Evolutionary conservation across 169 alveolate species (phyloP).

Genomic region (Toxoplasma gondii): DNA sequence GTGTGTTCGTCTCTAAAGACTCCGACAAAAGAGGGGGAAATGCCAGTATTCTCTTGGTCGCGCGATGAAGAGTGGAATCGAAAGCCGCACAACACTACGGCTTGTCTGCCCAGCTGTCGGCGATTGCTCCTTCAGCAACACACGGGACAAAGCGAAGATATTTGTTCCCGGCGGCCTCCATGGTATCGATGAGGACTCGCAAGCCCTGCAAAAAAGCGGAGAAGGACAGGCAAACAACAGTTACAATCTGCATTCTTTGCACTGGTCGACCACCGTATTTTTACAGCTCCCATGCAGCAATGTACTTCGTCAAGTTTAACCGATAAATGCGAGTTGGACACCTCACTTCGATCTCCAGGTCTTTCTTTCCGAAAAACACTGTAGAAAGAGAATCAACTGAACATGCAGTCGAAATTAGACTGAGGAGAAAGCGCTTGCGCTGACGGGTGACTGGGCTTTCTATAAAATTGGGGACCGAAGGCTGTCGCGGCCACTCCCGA

Average conservation of each 20-base stretch:
- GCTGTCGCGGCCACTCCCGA: too few relatives aligned
- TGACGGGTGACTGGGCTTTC: too few relatives aligned
- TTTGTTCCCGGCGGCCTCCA: slow-evolving; percentile 84
- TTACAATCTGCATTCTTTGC: too few relatives aligned
- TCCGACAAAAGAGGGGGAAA: too few relatives aligned
- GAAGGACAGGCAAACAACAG: not conserved
- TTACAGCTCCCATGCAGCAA: not conserved
- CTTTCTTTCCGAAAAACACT: too few relatives aligned
- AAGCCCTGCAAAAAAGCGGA: slow-evolving; percentile 67
- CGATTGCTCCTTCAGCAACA: slow-evolving; percentile 85
- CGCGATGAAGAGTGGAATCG: too few relatives aligned
- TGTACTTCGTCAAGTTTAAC: not conserved
- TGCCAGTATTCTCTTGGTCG: too few relatives aligned
- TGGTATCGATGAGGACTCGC: slow-evolving; percentile 75
- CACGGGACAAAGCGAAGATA: slow-evolving; percentile 83
- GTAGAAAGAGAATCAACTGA: too few relatives aligned
- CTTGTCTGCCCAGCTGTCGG: slow-evolving; percentile 87
- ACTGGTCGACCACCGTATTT: not conserved
- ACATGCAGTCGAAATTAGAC: too few relatives aligned
- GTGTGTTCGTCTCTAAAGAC: too few relatives aligned
- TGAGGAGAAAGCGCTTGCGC: too few relatives aligned
- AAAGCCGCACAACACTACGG: slow-evolving; percentile 10
- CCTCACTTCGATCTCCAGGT: not conserved
- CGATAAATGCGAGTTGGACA: not conserved
- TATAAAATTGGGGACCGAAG: too few relatives aligned